Evolutionary conservation across 164 flowering plant genomes (phyloP).

Genomic region (Magnolia sinica): DNA sequence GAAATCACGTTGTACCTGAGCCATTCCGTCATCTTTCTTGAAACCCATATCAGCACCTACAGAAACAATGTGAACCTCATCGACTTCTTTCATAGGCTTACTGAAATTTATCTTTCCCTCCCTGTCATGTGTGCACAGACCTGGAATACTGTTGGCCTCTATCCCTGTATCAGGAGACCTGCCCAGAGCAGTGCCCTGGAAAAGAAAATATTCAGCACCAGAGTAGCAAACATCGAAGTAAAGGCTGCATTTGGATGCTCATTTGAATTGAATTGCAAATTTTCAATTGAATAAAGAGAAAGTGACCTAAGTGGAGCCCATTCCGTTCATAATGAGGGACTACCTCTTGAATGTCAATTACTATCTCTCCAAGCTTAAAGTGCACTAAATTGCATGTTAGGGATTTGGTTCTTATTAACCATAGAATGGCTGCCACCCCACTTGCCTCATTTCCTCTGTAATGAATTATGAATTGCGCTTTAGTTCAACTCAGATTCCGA

Average conservation of each 20-base stretch:
- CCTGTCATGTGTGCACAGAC: background rate
- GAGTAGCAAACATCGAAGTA: background rate
- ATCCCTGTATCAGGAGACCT: constrained; percentile 6
- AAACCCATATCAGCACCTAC: constrained; percentile 21
- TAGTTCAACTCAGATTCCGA: too few species aligned
- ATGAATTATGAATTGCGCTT: too few species aligned
- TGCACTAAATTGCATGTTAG: too few species aligned
- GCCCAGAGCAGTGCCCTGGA: constrained; percentile 21
- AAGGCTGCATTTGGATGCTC: background rate
- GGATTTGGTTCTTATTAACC: too few species aligned
- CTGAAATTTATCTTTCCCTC: constrained; percentile 7
- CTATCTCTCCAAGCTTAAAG: too few species aligned
- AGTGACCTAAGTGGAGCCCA: too few species aligned
- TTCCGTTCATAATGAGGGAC: too few species aligned
- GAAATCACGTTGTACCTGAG: constrained; percentile 39
- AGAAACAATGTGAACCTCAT: constrained; percentile 13
- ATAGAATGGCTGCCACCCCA: too few species aligned
- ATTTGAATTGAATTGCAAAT: background rate
- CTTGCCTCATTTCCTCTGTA: too few species aligned
- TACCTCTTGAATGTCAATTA: too few species aligned
- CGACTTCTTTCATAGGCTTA: constrained; percentile 19
- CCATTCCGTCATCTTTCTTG: constrained; percentile 34
- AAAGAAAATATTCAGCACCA: constrained; percentile 3
- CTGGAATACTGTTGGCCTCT: constrained; percentile 10
- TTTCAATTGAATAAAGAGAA: background rate